Evolutionary conservation across 257 asterid genomes (phyloP), one percentile per base, ranked within the genome.

Genomic region (Ehretia macrophylla): DNA sequence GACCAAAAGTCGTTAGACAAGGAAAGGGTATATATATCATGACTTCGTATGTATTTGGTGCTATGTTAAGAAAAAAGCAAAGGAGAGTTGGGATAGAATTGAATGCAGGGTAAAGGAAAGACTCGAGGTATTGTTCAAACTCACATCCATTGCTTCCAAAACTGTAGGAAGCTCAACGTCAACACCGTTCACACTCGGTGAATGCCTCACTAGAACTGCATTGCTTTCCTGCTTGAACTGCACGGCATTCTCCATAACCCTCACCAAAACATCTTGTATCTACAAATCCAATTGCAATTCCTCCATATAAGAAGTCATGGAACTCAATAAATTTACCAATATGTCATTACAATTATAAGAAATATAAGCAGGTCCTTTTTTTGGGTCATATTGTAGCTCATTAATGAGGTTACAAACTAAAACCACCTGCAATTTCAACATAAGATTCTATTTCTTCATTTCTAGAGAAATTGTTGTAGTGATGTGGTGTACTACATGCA

Each of bases 111-210:
- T 32, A 52, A 63, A 57, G 17, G 53, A 50, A 52, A 17, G 58
- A 55, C 12, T 56, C 0, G 62, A 53, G 37, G 68, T 37, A 18
- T 51, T 45, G 59, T 51, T 18, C 51, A 57, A 53, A 78, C 99
- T 75, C 79, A 88, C 99, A 68, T 86, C 84, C 95, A 93, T 81
- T 37, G 94, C 99, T 75, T 85, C 77, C 73, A 93, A 66, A 64
- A 86, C 75, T 50, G 86, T 83, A 55, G 59, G 65, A 67, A 93
- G 87, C 82, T 86, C 96, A 54, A 85, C 71, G 72, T 83, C 74
- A 63, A 66, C 70, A 66, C 76, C 84, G 64, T 66, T 66, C 70
- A 74, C 39, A 60, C 75, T 70, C 44, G 59, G 68, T 68, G 55
- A 80, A 68, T 72, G 38, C 78, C 72, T 93, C 55, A 89, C 78